Conservation (phyloP, 1,284 basidiomycete genomes). For the Leccinum angustisporum region DNA sequence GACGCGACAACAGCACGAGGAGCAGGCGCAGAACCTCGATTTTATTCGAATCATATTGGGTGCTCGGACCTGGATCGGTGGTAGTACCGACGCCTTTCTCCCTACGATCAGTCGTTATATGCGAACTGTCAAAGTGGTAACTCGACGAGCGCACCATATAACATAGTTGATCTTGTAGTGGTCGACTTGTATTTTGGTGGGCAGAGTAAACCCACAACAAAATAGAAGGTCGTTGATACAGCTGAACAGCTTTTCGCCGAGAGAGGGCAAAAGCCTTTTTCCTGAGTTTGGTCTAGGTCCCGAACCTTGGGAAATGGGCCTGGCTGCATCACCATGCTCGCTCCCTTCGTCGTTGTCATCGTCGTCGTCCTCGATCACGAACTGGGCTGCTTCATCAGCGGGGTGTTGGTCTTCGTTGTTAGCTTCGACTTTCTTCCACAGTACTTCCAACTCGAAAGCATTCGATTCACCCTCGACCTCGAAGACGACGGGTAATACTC, state of each 20-base stretch:
- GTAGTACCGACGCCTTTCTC: constrained; percentile 89
- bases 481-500: constrained; percentile 86
- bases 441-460: constrained; percentile 65
- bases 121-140: constrained; percentile 1
- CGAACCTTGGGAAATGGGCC: constrained; percentile 12
- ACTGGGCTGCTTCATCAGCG: constrained; percentile 51
- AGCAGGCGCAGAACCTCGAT: constrained; percentile 84
- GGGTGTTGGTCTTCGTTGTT: constrained; percentile 36
- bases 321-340: constrained; percentile 26
- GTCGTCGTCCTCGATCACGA: constrained; percentile 69
- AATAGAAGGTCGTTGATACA: constrained; percentile 84
- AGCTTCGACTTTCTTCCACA: constrained; percentile 68
- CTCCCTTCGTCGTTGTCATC: constrained; percentile 56
- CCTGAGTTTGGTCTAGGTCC: constrained; percentile 34
- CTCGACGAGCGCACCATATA: constrained; percentile 61
- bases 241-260: constrained; percentile 78
- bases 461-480: constrained; percentile 76
- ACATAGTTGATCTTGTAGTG: constrained; percentile 85
- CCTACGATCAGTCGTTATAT: constrained; percentile 48
- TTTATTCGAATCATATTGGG: constrained; percentile 77
- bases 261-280: constrained; percentile 62
- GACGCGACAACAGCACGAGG: constrained; percentile 81
- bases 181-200: constrained; percentile 73
- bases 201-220: constrained; percentile 88
- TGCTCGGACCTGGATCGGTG: constrained; percentile 63